Evolutionary conservation across 331 rosid species (phyloP), one percentile per base, ranked within the genome.

Genomic region (Pyrus hybrid): DNA sequence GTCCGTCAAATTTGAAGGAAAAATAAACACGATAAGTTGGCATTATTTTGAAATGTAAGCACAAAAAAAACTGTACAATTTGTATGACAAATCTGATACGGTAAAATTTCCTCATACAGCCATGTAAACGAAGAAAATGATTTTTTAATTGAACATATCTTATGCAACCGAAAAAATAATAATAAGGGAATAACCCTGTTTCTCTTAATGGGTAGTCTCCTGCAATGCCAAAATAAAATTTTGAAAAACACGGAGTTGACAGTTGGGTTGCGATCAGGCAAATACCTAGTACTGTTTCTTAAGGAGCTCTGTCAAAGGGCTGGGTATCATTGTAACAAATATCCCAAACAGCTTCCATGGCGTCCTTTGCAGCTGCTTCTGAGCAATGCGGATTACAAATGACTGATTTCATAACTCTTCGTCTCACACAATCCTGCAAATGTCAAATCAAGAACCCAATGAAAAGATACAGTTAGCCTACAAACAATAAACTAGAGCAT

Each of bases 261-360:
- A 62, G 25, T 28, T 58, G 76, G 58, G 45, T 61, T 60, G 68
- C 22, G 47, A 41, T 56, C 66, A 16, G 18, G 74, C 67, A 43
- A 67, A 53, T 30, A 12, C 77, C 13, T 51, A 62, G 6, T 26
- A 60, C 51, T 47, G 67, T 16, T 2, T 30, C 14, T 93, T 79
- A 91, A 33, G 93, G 92, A 83, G 96, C 93, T 83, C 88, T 84
- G 71, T 91, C 93, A 51, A 89, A 93, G 60, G 97, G 98, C 68
- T 83, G 45, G 5, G 93, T 91, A 74, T 93, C 98, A 51, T 93
- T 91, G 73, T 91, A 93, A 80, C 98, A 91, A 80, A 77, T 77
- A 80, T 93, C 97, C 98, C 97, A 93, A 28, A 91, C 97, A 58
- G 91, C 90, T 80, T 93, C 98, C 97, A 91, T 84, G 73, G 92